Conservation (phyloP, 2,329 filamentous ascomycete genomes). For the Xylaria sp. region DNA sequence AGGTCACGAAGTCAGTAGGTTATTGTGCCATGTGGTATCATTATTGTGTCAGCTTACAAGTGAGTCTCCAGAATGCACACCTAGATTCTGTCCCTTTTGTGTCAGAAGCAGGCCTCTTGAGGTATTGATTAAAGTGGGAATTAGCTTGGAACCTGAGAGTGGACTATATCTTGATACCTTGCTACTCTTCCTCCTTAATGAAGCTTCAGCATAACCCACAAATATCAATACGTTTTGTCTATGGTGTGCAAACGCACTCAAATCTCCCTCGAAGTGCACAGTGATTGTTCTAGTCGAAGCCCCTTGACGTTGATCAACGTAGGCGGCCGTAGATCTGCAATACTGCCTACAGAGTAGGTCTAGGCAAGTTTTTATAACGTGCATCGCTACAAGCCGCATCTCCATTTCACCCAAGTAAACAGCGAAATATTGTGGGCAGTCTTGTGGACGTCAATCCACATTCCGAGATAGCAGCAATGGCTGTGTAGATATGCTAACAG, state of each 20-base stretch:
- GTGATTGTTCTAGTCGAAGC: neutral
- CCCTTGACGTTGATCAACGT: neutral
- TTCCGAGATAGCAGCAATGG: conserved; percentile 6
- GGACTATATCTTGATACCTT: neutral
- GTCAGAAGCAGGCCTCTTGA: neutral
- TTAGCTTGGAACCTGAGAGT: neutral
- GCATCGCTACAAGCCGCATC: neutral
- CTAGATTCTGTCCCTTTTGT: neutral
- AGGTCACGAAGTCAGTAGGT: neutral
- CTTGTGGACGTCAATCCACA: neutral
- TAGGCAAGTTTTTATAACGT: neutral
- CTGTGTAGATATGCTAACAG: conserved; percentile 7
- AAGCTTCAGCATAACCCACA: neutral
- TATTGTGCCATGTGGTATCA: neutral
- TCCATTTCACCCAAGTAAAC: neutral
- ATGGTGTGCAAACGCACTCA: neutral
- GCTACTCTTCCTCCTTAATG: neutral
- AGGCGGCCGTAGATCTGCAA: conserved; percentile 5
- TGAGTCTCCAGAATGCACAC: neutral
- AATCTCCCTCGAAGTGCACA: neutral
- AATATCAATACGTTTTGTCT: neutral
- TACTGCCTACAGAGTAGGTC: neutral
- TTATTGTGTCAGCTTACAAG: conserved; percentile 8
- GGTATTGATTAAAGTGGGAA: neutral
- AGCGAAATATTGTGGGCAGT: neutral